phyloP scores from a whole-genome alignment of 768 basidiomycete genomes.

The Leccinellum rugosiceps region DNA sequence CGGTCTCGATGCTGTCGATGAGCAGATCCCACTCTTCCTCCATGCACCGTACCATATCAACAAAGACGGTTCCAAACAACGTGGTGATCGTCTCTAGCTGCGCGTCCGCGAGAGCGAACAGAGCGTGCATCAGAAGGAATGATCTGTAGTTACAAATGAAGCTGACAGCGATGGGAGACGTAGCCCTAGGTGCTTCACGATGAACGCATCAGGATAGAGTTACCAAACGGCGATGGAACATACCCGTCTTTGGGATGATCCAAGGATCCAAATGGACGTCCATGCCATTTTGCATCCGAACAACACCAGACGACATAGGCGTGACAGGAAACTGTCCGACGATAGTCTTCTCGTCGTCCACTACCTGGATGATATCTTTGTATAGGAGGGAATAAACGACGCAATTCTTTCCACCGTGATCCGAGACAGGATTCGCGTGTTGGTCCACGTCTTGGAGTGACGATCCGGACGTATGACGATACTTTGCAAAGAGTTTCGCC shows the following conservation, averaged over 20 bases:
- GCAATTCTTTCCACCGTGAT: constrained; percentile 21
- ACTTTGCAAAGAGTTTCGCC: constrained; percentile 20
- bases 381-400: constrained; percentile 19
- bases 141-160: constrained; percentile 19
- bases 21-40: too few relatives aligned
- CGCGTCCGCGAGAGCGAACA: constrained; percentile 21
- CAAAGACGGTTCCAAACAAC: constrained; percentile 14
- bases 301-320: constrained; percentile 12
- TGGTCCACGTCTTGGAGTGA: constrained; percentile 14
- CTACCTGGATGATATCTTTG: constrained; percentile 5
- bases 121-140: constrained; percentile 19
- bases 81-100: constrained; percentile 16
- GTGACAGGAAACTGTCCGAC: constrained; percentile 7
- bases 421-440: constrained; percentile 10
- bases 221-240: background rate
- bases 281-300: constrained; percentile 19
- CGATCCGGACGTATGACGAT: constrained; percentile 2
- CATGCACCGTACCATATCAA: constrained; percentile 22
- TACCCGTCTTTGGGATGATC: constrained; percentile 9
- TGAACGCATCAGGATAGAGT: background rate
- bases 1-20: too few relatives aligned
- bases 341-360: background rate
- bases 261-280: constrained; percentile 15
- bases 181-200: constrained; percentile 8
- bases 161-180: constrained; percentile 18